Conservation (phyloP, 257 asterid genomes). For the Paulownia fortunei region DNA sequence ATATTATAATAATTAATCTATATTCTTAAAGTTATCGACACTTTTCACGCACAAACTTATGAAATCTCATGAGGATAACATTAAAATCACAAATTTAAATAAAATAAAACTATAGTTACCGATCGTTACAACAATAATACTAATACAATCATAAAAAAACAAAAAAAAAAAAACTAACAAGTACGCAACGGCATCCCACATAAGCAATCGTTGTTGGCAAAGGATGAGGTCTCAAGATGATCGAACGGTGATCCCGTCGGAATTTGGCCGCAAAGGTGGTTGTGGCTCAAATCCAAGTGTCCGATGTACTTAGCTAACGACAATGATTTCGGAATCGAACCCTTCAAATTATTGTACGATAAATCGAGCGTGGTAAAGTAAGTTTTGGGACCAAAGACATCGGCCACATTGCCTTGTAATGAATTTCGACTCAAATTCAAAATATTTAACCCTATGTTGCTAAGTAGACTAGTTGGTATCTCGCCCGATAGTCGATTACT, state of each 20-base stretch:
- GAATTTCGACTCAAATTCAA: slow-evolving; percentile 64
- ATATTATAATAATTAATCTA: background rate
- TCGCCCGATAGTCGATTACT: slow-evolving; percentile 57
- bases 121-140: too few relatives aligned
- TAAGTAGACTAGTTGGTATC: slow-evolving; percentile 51
- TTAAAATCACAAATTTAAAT: background rate
- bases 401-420: slow-evolving; percentile 60
- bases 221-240: slow-evolving; percentile 68
- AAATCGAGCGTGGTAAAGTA: slow-evolving; percentile 69
- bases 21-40: too few relatives aligned
- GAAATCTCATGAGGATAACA: background rate
- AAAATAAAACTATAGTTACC: background rate
- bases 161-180: slow-evolving; percentile 32
- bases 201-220: slow-evolving; percentile 69
- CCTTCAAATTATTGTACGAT: slow-evolving; percentile 59
- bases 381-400: slow-evolving; percentile 61
- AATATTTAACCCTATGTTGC: slow-evolving; percentile 61
- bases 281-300: slow-evolving; percentile 77
- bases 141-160: too few relatives aligned
- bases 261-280: slow-evolving; percentile 79
- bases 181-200: slow-evolving; percentile 71
- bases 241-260: slow-evolving; percentile 79
- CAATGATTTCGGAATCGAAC: slow-evolving; percentile 65
- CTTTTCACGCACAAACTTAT: background rate
- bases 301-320: slow-evolving; percentile 60